Evolutionary conservation across 345 rosid genomes (phyloP).

Genomic region (Citrus unshiu): DNA sequence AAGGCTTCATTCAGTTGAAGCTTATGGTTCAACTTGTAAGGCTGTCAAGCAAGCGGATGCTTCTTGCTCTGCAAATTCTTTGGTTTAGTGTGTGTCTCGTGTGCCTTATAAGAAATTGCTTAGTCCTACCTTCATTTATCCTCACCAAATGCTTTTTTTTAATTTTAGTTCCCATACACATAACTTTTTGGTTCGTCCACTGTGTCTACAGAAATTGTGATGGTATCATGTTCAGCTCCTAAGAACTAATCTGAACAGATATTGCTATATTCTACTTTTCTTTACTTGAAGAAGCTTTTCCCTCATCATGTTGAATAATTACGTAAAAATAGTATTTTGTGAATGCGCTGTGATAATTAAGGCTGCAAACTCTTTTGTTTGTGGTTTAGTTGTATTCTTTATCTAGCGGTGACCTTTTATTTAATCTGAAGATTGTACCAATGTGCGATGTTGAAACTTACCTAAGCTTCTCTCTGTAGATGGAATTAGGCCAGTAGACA

Average conservation of each 20-base stretch:
- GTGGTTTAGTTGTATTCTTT: neutral
- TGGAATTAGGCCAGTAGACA: neutral
- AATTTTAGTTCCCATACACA: neutral
- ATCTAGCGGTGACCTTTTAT: neutral
- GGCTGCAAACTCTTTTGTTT: neutral
- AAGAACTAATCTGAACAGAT: neutral
- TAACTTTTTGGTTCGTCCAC: neutral
- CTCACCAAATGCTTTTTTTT: neutral
- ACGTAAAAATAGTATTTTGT: neutral
- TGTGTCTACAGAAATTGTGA: neutral
- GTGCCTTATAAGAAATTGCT: neutral
- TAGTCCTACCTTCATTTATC: neutral
- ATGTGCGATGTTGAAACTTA: neutral
- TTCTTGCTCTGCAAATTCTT: neutral
- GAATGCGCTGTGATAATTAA: neutral
- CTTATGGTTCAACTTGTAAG: neutral
- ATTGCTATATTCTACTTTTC: neutral
- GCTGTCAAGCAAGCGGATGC: neutral
- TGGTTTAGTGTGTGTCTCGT: neutral
- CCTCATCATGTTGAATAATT: neutral
- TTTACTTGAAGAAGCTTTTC: neutral
- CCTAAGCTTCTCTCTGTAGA: neutral
- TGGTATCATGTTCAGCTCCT: neutral
- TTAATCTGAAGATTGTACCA: neutral
- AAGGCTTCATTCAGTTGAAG: slow-evolving; percentile 2